Evolutionary conservation across 2,329 filamentous ascomycete genomes (phyloP), one percentile per base, ranked within the genome.

Genomic region (Cladosporium sp.): DNA sequence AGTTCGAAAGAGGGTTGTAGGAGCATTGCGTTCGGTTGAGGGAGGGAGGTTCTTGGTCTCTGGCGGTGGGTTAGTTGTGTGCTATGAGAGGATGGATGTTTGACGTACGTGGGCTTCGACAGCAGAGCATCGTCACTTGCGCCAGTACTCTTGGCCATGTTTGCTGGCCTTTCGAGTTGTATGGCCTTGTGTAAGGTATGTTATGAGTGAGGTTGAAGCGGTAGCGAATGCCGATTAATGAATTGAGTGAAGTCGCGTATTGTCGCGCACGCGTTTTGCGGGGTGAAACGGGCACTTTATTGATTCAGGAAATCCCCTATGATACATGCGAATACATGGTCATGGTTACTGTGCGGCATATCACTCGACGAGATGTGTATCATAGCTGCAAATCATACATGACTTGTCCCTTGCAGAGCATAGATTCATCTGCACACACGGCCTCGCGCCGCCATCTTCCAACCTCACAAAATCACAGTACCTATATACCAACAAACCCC

Each of bases 1-100:
- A 97, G 7, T 84, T 86, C 49, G 82, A 72, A 22, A 94, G 77
- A 0, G 92, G 83, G 50, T 82, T 84, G 74, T 96, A 97, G 49
- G 70, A 61, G 3, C 80, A 83, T 16, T 74, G 58, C 40, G 68
- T 72, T 50, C 85, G 83, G 42, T 80, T 72, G 18, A 79, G 58
- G 13, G 64, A 60, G n/a, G 65, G 55, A 52, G 67, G 62, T 57
- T 71, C 63, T 33, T 71, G 62, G 43, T 72, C 63, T 2, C 51
- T 52, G 20, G n/a, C 5, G 29, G 27, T 18, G 20, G 20, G 35
- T 42, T 36, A 35, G 35, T 13, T 29, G 13, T n/a, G 8, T 38
- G 33, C 2, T n/a, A 7, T 29, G 20, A 5, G 19, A 13, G 16
- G 27, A n/a, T 12, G 8, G 29, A 9, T 29, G 1, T n/a, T n/a